Percentiles rank a stretch among this genome's conserved stretches.
Conservation (phyloP, 2,329 filamentous ascomycete species). For the Trichoderma oligosporum region DNA sequence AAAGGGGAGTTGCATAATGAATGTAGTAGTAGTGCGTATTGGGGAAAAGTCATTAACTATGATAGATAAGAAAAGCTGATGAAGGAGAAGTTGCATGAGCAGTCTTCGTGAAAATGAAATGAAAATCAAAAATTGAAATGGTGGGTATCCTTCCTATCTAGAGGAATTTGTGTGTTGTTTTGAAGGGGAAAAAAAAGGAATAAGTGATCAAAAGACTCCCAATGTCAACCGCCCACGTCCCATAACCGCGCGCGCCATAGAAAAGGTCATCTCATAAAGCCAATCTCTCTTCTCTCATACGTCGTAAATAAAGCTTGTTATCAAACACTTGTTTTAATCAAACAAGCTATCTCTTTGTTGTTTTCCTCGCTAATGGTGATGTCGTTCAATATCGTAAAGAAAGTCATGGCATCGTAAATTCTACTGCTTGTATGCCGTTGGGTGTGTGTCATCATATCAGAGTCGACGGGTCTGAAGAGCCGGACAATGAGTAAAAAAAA, state of each 20-base stretch:
- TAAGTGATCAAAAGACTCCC: slow-evolving; percentile 28
- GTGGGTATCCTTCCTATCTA: slow-evolving; percentile 46
- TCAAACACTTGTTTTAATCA: background rate
- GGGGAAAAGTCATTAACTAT: background rate
- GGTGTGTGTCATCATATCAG: background rate
- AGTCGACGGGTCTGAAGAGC: background rate
- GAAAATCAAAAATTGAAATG: slow-evolving; percentile 22
- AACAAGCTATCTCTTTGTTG: background rate
- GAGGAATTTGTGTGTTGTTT: slow-evolving; percentile 9
- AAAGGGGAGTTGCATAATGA: background rate
- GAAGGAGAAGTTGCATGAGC: slow-evolving; percentile 14
- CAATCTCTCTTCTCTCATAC: background rate
- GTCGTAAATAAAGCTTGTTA: background rate
- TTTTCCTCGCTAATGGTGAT: background rate
- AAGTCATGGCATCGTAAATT: slow-evolving; percentile 6
- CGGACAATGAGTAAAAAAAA: background rate
- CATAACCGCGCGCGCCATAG: slow-evolving; percentile 23
- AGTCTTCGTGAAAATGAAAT: background rate
- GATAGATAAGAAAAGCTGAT: background rate
- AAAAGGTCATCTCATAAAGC: slow-evolving; percentile 24
- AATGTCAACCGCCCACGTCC: background rate
- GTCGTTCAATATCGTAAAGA: background rate
- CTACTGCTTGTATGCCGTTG: background rate
- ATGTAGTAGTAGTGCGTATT: background rate
- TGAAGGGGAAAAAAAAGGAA: background rate